Percentiles rank a stretch among this genome's conserved stretches.
Conservation (phyloP, 495 filamentous ascomycete species). For the Wilcoxina mikolae region DNA sequence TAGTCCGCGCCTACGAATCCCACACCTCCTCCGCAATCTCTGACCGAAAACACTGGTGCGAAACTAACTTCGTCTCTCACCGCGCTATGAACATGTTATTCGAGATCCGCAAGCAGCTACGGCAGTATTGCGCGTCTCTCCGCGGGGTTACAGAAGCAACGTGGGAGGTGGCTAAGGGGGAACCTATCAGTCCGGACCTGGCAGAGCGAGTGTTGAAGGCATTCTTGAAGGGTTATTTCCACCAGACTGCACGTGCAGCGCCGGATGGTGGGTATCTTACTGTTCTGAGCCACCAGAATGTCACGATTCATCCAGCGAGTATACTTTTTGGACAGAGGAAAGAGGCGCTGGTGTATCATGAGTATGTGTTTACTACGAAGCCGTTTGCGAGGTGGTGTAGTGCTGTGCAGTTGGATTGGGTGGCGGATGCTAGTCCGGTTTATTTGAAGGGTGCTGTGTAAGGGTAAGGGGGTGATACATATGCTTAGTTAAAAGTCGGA, state of each 20-base stretch:
- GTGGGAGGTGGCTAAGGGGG: slow-evolving; percentile 26
- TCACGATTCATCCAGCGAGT: slow-evolving; percentile 80
- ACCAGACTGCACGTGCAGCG: slow-evolving; percentile 67
- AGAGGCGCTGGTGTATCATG: slow-evolving; percentile 90
- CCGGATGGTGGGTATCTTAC: slow-evolving; percentile 72
- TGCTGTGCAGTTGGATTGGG: slow-evolving; percentile 75
- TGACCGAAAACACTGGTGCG: slow-evolving; percentile 1
- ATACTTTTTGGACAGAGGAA: slow-evolving; percentile 72
- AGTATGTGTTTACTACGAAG: slow-evolving; percentile 87
- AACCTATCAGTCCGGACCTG: slow-evolving; percentile 36
- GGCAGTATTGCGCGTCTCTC: slow-evolving; percentile 35
- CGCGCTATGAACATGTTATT: slow-evolving; percentile 55
- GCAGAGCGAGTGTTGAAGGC: slow-evolving; percentile 53
- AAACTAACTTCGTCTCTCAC: slow-evolving; percentile 54
- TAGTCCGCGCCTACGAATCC: slow-evolving; percentile 64
- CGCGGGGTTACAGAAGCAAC: slow-evolving; percentile 17
- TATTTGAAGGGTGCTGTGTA: slow-evolving; percentile 6
- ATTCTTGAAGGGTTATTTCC: slow-evolving; percentile 66
- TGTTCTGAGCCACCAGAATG: slow-evolving; percentile 63
- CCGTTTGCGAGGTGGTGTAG: slow-evolving; percentile 85
- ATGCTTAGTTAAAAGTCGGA: neutral
- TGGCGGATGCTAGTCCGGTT: slow-evolving; percentile 49
- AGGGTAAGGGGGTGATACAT: too few relatives aligned
- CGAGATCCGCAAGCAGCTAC: slow-evolving; percentile 83
- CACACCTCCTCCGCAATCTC: slow-evolving; percentile 33